phyloP scores from a whole-genome alignment of 768 basidiomycete genomes.

The Psilocybe sp. region DNA sequence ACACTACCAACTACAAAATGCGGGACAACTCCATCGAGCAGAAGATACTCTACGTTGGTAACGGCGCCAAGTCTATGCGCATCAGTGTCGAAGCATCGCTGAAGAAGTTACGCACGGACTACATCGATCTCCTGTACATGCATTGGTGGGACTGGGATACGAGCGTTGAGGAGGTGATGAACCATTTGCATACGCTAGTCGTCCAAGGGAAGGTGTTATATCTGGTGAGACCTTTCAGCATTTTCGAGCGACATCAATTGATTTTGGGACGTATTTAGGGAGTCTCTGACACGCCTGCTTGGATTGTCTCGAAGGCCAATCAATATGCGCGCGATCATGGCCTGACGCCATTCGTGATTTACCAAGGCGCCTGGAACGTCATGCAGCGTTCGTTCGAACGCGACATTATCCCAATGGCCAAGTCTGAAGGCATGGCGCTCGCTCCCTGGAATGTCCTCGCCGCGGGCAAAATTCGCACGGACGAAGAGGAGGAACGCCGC shows the following conservation, averaged over 20 bases:
- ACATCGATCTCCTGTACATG: slow-evolving; percentile 46
- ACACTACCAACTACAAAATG: slow-evolving; percentile 26
- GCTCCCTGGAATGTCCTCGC: slow-evolving; percentile 33
- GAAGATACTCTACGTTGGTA: slow-evolving; percentile 43
- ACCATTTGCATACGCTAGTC: slow-evolving; percentile 49
- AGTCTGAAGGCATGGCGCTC: slow-evolving; percentile 31
- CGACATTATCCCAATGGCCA: slow-evolving; percentile 49
- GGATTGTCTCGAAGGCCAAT: slow-evolving; percentile 48
- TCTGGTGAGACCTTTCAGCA: slow-evolving; percentile 17
- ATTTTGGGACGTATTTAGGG: slow-evolving; percentile 21
- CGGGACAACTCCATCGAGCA: slow-evolving; percentile 17
- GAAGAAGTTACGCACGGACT: slow-evolving; percentile 41
- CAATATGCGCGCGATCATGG: slow-evolving; percentile 48
- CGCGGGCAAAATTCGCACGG: slow-evolving; percentile 48
- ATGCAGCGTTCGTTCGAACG: slow-evolving; percentile 48
- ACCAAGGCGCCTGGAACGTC: slow-evolving; percentile 47
- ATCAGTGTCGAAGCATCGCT: slow-evolving; percentile 40
- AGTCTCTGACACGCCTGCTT: slow-evolving; percentile 42
- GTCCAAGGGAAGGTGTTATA: slow-evolving; percentile 52
- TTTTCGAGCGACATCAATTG: background rate
- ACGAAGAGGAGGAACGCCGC: slow-evolving; percentile 36
- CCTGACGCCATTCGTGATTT: slow-evolving; percentile 49
- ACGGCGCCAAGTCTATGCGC: slow-evolving; percentile 34
- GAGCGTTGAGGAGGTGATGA: slow-evolving; percentile 56
- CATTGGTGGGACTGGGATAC: slow-evolving; percentile 55